phyloP scores from a whole-genome alignment of 2,329 filamentous ascomycete species.

The Penicillium sp. region DNA sequence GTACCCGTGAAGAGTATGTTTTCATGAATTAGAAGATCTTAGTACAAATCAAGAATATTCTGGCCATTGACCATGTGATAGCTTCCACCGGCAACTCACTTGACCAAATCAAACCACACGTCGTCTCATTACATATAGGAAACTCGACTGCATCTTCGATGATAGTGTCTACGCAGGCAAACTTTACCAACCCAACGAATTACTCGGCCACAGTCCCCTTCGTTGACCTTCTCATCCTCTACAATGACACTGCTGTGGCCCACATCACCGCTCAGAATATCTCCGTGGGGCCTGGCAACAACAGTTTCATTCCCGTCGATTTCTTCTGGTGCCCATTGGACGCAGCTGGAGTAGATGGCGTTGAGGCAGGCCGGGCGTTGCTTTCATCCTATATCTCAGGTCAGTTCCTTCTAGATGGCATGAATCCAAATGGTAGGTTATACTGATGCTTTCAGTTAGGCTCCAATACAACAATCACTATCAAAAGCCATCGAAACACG shows the following conservation, averaged over 20 bases:
- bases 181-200: constrained; percentile 84
- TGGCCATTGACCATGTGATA: constrained; percentile 38
- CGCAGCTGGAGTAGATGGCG: constrained; percentile 61
- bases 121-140: constrained; percentile 69
- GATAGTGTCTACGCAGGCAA: constrained; percentile 68
- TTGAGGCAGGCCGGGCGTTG: constrained; percentile 65
- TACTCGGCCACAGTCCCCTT: constrained; percentile 83
- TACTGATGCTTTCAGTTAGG: constrained; percentile 43
- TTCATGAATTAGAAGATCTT: constrained; percentile 15
- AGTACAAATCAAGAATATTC: constrained; percentile 20
- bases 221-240: constrained; percentile 70
- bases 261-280: constrained; percentile 68
- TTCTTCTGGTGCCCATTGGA: constrained; percentile 71
- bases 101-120: constrained; percentile 57
- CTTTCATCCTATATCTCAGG: constrained; percentile 84
- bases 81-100: constrained; percentile 58
- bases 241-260: constrained; percentile 71
- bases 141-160: constrained; percentile 71
- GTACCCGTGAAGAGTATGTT: constrained; percentile 92
- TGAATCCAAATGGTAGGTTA: neutral
- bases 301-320: constrained; percentile 65
- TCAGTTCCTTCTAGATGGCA: constrained; percentile 25
- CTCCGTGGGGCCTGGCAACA: constrained; percentile 65
- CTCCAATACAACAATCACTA: constrained; percentile 74
- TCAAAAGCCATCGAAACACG: constrained; percentile 68